These are phyloP conservation scores for Orbilia ellipsospora DNA, from an alignment of 2,329 filamentous ascomycete species.

Conservation along the genomic window DNA sequence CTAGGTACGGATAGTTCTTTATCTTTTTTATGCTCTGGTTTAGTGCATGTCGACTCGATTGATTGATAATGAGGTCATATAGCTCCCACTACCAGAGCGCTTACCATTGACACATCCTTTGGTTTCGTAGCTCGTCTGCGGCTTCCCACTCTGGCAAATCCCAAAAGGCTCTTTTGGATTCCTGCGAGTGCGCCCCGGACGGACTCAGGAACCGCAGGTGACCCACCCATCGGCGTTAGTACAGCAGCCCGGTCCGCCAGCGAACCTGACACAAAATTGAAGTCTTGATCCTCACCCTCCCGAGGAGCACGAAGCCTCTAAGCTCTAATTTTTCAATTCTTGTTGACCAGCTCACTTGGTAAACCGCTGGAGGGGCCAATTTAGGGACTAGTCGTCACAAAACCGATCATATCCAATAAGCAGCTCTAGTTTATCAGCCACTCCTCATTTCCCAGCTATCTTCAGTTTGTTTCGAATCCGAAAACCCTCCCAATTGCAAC, in stretches of 20 bases:
- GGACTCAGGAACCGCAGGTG: conserved; percentile 38
- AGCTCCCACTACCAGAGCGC: background rate
- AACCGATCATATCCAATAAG: conserved; percentile 26
- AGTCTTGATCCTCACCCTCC: conserved; percentile 25
- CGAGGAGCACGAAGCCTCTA: conserved; percentile 28
- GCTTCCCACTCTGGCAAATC: conserved; percentile 6
- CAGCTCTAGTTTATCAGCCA: conserved; percentile 29
- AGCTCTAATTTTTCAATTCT: conserved; percentile 24
- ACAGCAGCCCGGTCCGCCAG: conserved; percentile 17
- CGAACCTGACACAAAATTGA: conserved; percentile 26
- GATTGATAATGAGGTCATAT: background rate
- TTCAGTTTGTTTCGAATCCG: conserved; percentile 28
- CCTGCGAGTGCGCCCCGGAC: conserved; percentile 35
- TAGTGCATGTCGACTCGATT: too few species aligned
- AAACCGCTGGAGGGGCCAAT: conserved; percentile 32
- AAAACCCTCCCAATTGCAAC: conserved; percentile 34
- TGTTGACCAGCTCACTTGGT: conserved; percentile 20
- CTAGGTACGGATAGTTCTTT: too few species aligned
- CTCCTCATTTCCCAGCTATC: conserved; percentile 25
- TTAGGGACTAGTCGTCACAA: conserved; percentile 30
- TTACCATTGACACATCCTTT: conserved; percentile 10
- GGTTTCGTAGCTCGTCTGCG: conserved; percentile 15
- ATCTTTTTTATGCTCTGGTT: too few species aligned
- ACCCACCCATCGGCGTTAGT: conserved; percentile 25
- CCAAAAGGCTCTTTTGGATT: conserved; percentile 23